Evolutionary conservation across 192 early-diverging fungal species (phyloP), one percentile per base, ranked within the genome.

Genomic region (Phycomyces blakesleeanus): DNA sequence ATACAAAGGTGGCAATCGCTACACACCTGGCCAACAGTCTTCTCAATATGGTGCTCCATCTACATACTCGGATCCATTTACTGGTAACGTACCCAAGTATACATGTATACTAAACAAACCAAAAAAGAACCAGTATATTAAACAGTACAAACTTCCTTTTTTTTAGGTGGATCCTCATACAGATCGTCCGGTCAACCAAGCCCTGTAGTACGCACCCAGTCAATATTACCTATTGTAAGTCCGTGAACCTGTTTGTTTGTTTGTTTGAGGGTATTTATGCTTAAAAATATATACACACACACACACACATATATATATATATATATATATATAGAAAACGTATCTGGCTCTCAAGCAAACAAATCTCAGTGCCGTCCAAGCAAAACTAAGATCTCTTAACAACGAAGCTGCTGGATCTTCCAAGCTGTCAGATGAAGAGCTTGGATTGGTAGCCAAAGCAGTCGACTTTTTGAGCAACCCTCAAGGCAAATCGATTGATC

Each of bases 341-440:
- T 91, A 85, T 44, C 62, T 90, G 4, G 71, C 82, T n/a, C 91
- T 91, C 70, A 80, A 81, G 44, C 73, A 84, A 24, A 89, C 86
- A 44, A 94, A 92, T 39, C 65, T 83, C 0, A 62, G 71, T 4
- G 89, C 86, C 1, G 88, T 97, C 24, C 72, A 85, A 53, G 84
- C 79, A 24, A 97, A 97, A 63, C 75, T 95, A 18, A 49, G 67
- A 4, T 83, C 91, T 64, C 74, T 93, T 38, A 93, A 94, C 67
- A 65, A 53, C 0, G 78, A 85, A 18, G 5, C 54, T 15, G 18
- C n/a, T 25, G 42, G 20, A 4, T 6, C 16, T 7, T 29, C 29
- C 29, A 20, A 68, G 58, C 4, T 66, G 52, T 15, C 14, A 5
- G 20, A 50, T 44, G 39, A 44, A 66, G 20, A 38, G 29, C 22